phyloP scores from a whole-genome alignment of 2,329 filamentous ascomycete species.

The Aureobasidium sp. region DNA sequence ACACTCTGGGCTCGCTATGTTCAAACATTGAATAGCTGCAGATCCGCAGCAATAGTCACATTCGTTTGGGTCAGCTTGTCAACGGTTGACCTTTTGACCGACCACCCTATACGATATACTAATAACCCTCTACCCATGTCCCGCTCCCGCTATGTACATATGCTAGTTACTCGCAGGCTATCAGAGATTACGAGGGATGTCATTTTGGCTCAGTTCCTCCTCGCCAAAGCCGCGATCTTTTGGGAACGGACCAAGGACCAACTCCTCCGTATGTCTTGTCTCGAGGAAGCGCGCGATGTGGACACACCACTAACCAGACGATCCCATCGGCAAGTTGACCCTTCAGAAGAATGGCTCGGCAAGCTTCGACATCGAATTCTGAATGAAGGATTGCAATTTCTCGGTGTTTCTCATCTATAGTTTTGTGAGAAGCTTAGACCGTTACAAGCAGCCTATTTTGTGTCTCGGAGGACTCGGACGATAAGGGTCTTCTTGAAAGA shows the following conservation, averaged over 20 bases:
- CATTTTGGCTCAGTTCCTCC: too few relatives aligned
- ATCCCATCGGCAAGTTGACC: too few relatives aligned
- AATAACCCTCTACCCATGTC: not conserved
- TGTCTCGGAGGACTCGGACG: not conserved
- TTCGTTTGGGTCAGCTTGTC: not conserved
- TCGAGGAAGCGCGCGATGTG: too few relatives aligned
- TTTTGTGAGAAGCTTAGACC: not conserved
- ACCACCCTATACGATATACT: not conserved
- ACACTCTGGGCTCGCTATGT: not conserved
- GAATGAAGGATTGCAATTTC: not conserved
- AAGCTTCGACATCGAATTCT: not conserved
- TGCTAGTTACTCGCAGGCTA: not conserved
- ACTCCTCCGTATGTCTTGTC: too few relatives aligned
- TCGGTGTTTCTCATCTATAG: not conserved
- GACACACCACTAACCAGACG: too few relatives aligned
- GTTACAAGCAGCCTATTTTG: not conserved
- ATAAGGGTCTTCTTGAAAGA: not conserved
- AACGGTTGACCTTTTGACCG: not conserved
- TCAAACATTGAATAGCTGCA: not conserved
- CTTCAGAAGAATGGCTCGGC: not conserved
- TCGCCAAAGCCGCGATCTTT: not conserved
- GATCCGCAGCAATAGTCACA: constrained; percentile 9
- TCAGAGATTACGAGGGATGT: too few relatives aligned
- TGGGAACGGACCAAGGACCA: too few relatives aligned
- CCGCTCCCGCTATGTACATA: not conserved